Percentiles rank a stretch among this genome's conserved stretches.
Evolutionary conservation across 2,329 filamentous ascomycete genomes (phyloP).

Genomic region (Samsoniella hepiali): DNA sequence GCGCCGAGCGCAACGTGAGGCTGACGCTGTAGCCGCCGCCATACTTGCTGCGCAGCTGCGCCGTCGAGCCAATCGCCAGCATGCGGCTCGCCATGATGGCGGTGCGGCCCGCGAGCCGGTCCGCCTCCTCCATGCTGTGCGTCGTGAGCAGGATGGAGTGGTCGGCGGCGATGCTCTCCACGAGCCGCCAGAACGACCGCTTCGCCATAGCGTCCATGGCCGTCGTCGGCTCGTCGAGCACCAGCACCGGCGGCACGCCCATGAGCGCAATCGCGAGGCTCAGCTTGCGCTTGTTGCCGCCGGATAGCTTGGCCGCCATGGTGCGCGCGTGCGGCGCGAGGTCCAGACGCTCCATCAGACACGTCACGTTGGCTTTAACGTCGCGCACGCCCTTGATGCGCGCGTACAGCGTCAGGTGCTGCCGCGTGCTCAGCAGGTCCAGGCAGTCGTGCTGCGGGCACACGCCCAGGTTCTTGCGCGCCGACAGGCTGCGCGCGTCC

Average conservation of each 20-base stretch:
- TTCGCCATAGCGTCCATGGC: conserved; percentile 86
- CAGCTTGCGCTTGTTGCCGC: conserved; percentile 84
- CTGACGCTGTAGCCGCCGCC: conserved; percentile 63
- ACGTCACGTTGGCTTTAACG: conserved; percentile 67
- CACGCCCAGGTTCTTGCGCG: conserved; percentile 67
- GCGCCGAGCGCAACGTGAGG: conserved; percentile 56
- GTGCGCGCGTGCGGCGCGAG: conserved; percentile 64
- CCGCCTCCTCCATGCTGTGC: conserved; percentile 88
- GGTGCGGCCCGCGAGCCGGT: conserved; percentile 72
- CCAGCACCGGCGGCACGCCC: conserved; percentile 76
- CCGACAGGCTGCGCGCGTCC: conserved; percentile 51
- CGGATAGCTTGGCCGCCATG: conserved; percentile 72
- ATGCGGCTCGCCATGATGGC: conserved; percentile 34
- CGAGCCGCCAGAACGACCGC: conserved; percentile 80
- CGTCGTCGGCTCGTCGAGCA: conserved; percentile 79
- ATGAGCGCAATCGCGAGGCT: conserved; percentile 81
- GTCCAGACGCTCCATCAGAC: conserved; percentile 70
- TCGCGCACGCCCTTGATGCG: conserved; percentile 70
- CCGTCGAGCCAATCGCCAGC: conserved; percentile 59
- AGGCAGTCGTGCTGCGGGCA: conserved; percentile 82
- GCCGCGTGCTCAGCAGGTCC: conserved; percentile 77
- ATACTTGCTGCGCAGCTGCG: conserved; percentile 54
- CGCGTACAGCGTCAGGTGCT: conserved; percentile 80
- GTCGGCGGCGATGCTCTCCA: conserved; percentile 63
- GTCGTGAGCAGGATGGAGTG: conserved; percentile 78